Percentiles rank a stretch among this genome's conserved stretches.
Evolutionary conservation across 163 green algal species (phyloP).

Genomic region (Scenedesmus sp.): DNA sequence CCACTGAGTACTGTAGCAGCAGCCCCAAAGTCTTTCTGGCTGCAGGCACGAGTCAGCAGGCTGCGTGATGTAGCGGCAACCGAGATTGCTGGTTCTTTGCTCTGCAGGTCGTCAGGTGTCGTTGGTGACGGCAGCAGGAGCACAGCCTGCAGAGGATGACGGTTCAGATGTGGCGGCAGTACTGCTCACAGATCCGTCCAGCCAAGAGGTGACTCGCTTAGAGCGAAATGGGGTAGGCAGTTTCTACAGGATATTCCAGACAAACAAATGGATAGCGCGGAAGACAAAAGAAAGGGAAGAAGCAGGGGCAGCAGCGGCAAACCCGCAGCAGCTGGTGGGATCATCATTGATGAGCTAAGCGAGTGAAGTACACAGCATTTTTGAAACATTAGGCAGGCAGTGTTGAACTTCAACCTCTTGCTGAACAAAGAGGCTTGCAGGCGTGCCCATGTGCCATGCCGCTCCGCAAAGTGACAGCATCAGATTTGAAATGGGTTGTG

Average conservation of each 20-base stretch:
- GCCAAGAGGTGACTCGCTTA: conserved; percentile 39
- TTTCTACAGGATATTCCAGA: conserved; percentile 79
- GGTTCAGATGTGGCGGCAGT: conserved; percentile 60
- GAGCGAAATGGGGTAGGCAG: conserved; percentile 63
- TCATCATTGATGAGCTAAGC: neutral
- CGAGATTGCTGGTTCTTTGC: neutral
- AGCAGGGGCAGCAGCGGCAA: conserved; percentile 52
- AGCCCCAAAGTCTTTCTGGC: too few relatives aligned
- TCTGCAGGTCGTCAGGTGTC: conserved; percentile 38
- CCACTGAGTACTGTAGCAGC: too few relatives aligned
- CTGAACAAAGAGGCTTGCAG: neutral
- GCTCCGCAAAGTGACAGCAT: too few relatives aligned
- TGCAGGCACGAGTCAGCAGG: neutral
- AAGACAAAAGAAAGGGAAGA: conserved; percentile 60
- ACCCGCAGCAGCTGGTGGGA: neutral
- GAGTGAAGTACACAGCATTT: neutral
- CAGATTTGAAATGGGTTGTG: too few relatives aligned
- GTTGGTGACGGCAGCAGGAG: conserved; percentile 28
- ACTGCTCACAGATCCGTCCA: conserved; percentile 30
- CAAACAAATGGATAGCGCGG: conserved; percentile 83
- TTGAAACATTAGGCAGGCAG: neutral
- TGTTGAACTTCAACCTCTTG: too few relatives aligned
- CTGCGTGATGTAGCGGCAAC: neutral
- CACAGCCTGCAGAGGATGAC: conserved; percentile 40
- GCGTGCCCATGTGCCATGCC: too few relatives aligned